Evolutionary conservation across 805 yeast genomes (phyloP).

Genomic region (Cyberlindnera maclurae): DNA sequence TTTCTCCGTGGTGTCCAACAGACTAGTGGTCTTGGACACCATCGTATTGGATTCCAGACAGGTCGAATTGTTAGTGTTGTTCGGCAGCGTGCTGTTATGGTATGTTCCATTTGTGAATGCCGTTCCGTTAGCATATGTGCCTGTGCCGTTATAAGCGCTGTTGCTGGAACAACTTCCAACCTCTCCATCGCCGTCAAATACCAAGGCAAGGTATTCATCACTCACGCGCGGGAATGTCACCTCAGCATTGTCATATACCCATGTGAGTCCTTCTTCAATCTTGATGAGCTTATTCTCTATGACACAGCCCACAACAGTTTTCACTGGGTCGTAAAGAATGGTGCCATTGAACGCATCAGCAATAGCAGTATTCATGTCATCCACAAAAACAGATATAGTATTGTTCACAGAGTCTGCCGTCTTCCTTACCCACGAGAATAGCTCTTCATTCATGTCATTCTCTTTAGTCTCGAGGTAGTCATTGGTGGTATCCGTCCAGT

Average conservation of each 20-base stretch:
- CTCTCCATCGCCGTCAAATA: constrained; percentile 6
- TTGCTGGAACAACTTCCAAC: background rate
- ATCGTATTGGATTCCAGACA: background rate
- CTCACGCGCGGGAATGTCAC: constrained; percentile 50
- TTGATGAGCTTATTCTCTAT: constrained; percentile 64
- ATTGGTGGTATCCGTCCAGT: constrained; percentile 57
- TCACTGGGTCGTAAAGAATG: constrained; percentile 53
- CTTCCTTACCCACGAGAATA: constrained; percentile 59
- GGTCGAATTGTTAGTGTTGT: background rate
- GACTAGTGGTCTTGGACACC: constrained; percentile 3
- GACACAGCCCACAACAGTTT: constrained; percentile 69
- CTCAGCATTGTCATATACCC: constrained; percentile 64
- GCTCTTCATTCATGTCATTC: constrained; percentile 45
- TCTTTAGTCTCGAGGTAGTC: constrained; percentile 42
- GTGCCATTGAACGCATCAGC: constrained; percentile 61
- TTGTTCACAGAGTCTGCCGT: constrained; percentile 52
- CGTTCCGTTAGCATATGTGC: background rate
- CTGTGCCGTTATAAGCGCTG: background rate
- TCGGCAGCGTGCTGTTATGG: background rate
- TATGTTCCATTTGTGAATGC: background rate
- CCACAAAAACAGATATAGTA: constrained; percentile 52
- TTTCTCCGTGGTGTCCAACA: constrained; percentile 17
- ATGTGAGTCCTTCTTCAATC: constrained; percentile 65
- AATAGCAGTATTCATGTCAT: constrained; percentile 51
- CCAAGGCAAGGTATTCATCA: constrained; percentile 23